Percentiles rank a stretch among this genome's conserved stretches.
These are phyloP conservation scores for Nakaseomyces kungkrabaensis DNA, from an alignment of 1,139 yeast species.

Conservation along the genomic window DNA sequence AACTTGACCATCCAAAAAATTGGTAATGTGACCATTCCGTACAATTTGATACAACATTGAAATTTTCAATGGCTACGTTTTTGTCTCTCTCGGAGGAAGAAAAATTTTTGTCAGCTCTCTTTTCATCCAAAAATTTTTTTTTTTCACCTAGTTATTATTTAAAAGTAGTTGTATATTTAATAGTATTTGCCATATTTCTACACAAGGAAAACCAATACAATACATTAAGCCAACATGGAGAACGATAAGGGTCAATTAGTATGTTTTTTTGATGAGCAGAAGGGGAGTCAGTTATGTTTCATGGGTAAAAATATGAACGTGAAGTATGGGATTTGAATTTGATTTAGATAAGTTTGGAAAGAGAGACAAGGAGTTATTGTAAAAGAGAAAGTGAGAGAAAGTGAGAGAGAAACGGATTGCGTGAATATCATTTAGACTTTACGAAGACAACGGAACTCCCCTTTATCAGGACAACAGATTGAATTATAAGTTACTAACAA, in stretches of 20 bases:
- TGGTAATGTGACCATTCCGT: too few species aligned
- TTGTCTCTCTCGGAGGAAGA: too few species aligned
- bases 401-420: not conserved
- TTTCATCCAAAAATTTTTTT: not conserved
- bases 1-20: not conserved
- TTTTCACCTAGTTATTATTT: not conserved
- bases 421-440: too few species aligned
- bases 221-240: constrained; percentile 63
- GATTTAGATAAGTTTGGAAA: too few species aligned
- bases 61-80: too few species aligned
- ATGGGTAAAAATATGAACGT: too few species aligned
- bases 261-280: constrained; percentile 32
- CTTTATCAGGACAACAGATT: too few species aligned
- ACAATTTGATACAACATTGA: too few species aligned
- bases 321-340: too few species aligned
- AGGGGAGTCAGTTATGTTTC: too few species aligned
- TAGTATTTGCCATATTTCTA: not conserved
- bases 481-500: not conserved
- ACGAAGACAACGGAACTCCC: too few species aligned
- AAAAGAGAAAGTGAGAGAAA: not conserved
- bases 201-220: not conserved
- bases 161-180: not conserved
- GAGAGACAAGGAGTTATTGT: too few species aligned
- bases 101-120: not conserved
- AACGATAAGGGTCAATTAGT: constrained; percentile 99